phyloP scores from a whole-genome alignment of 495 filamentous ascomycete species.

The Articulospora tetracladia region DNA sequence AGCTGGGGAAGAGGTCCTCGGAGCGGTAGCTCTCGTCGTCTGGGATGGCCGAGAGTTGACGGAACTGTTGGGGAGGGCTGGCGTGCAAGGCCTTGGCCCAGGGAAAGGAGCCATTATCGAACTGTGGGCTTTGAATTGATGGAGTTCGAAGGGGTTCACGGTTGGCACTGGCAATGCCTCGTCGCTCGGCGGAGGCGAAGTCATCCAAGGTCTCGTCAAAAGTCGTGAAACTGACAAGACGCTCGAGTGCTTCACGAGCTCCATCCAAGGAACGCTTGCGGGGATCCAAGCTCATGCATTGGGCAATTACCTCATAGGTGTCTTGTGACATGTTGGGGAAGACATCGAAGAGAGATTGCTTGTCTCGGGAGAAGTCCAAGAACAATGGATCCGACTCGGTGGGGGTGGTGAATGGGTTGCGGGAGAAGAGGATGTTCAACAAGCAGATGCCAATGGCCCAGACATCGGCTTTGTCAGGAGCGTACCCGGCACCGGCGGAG shows the following conservation, averaged over 20 bases:
- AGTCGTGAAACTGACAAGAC: conserved; percentile 87
- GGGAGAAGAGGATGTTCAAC: conserved; percentile 91
- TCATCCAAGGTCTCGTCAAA: conserved; percentile 89
- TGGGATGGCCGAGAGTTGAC: conserved; percentile 81
- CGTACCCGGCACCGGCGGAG: conserved; percentile 78
- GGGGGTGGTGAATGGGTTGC: conserved; percentile 89
- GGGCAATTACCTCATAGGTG: conserved; percentile 85
- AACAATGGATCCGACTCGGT: conserved; percentile 85
- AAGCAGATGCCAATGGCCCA: conserved; percentile 97
- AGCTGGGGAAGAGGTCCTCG: conserved; percentile 86
- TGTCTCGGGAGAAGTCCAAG: conserved; percentile 85
- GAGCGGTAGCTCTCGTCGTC: conserved; percentile 58
- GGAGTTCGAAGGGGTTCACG: conserved; percentile 95
- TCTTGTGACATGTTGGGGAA: conserved; percentile 98
- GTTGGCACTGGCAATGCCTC: conserved; percentile 74
- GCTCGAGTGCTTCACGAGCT: conserved; percentile 70
- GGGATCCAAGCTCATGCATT: conserved; percentile 87
- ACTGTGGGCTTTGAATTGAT: conserved; percentile 82
- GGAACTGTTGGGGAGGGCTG: conserved; percentile 65
- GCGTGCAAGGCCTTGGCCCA: conserved; percentile 91
- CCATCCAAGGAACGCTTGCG: conserved; percentile 77
- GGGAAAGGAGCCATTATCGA: conserved; percentile 80
- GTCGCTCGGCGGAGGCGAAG: conserved; percentile 80
- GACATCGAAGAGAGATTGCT: conserved; percentile 94
- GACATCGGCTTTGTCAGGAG: conserved; percentile 88